Percentiles rank a stretch among this genome's conserved stretches.
Conservation (phyloP, 2,329 filamentous ascomycete genomes). For the Diplodia corticola region DNA sequence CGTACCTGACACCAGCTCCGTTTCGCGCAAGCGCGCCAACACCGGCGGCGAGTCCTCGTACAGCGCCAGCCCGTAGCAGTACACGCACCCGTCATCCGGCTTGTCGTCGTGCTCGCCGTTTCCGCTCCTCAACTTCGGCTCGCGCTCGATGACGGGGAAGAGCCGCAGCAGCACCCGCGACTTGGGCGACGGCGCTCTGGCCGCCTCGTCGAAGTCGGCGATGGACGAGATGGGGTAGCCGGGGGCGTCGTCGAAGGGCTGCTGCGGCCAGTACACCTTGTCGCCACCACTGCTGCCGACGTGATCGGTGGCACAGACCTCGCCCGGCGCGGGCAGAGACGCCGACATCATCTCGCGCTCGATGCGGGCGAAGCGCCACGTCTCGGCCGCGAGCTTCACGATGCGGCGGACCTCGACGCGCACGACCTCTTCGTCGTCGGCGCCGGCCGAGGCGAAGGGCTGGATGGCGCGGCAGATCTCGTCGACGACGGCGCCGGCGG, state of each 20-base stretch:
- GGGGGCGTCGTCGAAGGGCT: conserved; percentile 38
- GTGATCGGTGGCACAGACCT: conserved; percentile 32
- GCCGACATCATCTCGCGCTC: conserved; percentile 58
- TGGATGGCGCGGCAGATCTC: conserved; percentile 58
- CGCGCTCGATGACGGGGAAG: conserved; percentile 55
- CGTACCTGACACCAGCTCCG: conserved; percentile 8
- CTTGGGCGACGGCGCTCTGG: conserved; percentile 9
- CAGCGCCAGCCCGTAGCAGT: conserved; percentile 51
- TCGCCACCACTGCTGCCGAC: conserved; percentile 29
- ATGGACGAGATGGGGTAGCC: conserved; percentile 28
- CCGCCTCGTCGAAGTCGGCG: conserved; percentile 30
- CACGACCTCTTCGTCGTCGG: conserved; percentile 52
- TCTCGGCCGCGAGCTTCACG: conserved; percentile 59
- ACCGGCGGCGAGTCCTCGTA: conserved; percentile 46
- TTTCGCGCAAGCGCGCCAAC: conserved; percentile 9
- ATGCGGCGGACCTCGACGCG: conserved; percentile 54
- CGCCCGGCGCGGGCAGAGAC: conserved; percentile 45
- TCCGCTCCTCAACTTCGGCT: conserved; percentile 45
- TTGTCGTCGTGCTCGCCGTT: conserved; percentile 38
- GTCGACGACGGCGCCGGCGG: conserved; percentile 56
- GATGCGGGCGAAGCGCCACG: conserved; percentile 59
- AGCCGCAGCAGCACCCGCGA: conserved; percentile 52
- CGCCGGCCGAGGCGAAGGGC: conserved; percentile 50
- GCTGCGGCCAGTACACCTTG: conserved; percentile 40
- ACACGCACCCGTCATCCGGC: conserved; percentile 51